Evolutionary conservation across 208 protist species (phyloP), one percentile per base, ranked within the genome.

Genomic region (Trypanosoma caninum): DNA sequence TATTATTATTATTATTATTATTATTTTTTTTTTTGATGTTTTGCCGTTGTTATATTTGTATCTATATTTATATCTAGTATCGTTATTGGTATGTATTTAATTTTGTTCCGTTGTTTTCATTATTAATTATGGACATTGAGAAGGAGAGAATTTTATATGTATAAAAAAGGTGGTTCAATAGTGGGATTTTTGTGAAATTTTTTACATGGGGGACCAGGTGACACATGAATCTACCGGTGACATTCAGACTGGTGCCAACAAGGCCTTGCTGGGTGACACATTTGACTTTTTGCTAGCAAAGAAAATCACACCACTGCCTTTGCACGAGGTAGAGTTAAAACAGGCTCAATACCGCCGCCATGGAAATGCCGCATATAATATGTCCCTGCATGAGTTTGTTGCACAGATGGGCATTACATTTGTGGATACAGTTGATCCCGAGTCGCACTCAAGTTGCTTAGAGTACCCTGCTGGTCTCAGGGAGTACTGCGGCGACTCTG

Each of bases 231-330:
- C 4, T 22, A 1, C 34, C n/a, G 27, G 16, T 7, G 27, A 37
- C 7, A 7, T 5, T 53, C 8, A 18, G 2, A 25, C 34, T 0
- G 35, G 0, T 8, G 3, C 53, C 20, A 5, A 6, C 53, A 31
- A 45, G 0, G 37, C 8, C 11, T 9, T 3, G 37, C 46, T 61
- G 25, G 54, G 51, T n/a, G 45, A 27, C 25, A 22, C 52, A n/a
- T 91, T 85, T 60, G 75, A 91, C 53, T 91, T 91, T 42, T 23
- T 75, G 9, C 83, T 65, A 3, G 63, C 68, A 20, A 40, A 60
- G 30, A 57, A 61, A 14, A 20, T 53, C 14, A 25, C 9, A 16
- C 47, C 58, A 1, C 27, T 76, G 1, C 80, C 84, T 20, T 61
- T 87, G 23, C 66, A 85, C 58, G 46, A 71, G 11, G 60, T 89